Evolutionary conservation across 1,284 basidiomycete genomes (phyloP).

Genomic region (Violaceomyces palustris): DNA sequence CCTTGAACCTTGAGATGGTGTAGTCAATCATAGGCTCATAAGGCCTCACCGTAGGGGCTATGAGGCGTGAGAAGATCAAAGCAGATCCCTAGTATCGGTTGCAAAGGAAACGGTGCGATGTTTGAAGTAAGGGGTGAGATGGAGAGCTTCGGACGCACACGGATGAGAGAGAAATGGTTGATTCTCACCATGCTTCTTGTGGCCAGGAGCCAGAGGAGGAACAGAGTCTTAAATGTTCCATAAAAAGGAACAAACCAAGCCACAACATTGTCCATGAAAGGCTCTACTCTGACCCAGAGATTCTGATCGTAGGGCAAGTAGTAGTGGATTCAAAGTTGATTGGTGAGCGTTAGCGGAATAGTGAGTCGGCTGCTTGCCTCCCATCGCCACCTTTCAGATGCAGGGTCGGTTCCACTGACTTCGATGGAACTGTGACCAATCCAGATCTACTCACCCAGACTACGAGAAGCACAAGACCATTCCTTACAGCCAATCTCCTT

Average conservation of each 20-base stretch:
- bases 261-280: slow-evolving; percentile 17
- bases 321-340: too few relatives aligned
- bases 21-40: slow-evolving; percentile 20
- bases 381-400: slow-evolving; percentile 1
- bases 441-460: slow-evolving; percentile 3
- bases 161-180: not conserved
- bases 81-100: slow-evolving; percentile 16
- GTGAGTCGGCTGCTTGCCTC: not conserved
- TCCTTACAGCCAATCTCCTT: too few relatives aligned
- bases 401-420: not conserved
- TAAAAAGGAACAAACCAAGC: slow-evolving; percentile 32
- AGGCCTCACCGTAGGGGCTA: slow-evolving; percentile 13
- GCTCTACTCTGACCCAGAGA: slow-evolving; percentile 21
- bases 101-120: too few relatives aligned
- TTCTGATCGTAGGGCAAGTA: slow-evolving; percentile 1
- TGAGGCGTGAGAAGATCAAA: slow-evolving; percentile 21
- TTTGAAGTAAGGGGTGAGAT: not conserved
- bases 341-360: not conserved
- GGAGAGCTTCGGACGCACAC: not conserved
- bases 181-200: slow-evolving; percentile 13
- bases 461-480: too few relatives aligned
- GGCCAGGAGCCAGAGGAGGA: slow-evolving; percentile 29
- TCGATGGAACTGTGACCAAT: not conserved
- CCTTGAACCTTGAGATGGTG: slow-evolving; percentile 4
- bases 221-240: slow-evolving; percentile 29